Evolutionary conservation across 306 rosid genomes (phyloP), one percentile per base, ranked within the genome.

Genomic region (Abrus pulchellus): DNA sequence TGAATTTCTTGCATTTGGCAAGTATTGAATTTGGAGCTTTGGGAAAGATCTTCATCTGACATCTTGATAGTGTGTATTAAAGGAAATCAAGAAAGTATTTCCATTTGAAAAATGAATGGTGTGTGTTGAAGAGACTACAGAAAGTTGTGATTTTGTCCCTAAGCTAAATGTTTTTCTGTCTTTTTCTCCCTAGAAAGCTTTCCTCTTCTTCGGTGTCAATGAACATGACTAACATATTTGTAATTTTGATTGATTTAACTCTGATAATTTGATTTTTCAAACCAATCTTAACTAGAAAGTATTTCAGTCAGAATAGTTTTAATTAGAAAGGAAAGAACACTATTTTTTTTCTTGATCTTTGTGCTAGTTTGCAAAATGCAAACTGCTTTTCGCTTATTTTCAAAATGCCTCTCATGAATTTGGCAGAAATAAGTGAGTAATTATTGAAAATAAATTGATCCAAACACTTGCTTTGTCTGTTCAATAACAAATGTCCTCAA

Each of bases 21-120:
- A 61, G 13, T 57, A 33, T 32, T 61, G 44, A 61, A 33, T 61
- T 10, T 61, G 67, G 67, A 61, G 3, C 67, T 61, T 61, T 32
- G 43, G 33, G 20, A 32, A 61, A 32, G 7, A 61, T 61, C 43
- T 27, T 61, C 9, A 5, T 33, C 33, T 61, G 67, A 61, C 7
- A 32, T 9, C 14, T 30, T 60, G 43, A 60, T 6, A 32, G 66
- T 11, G 66, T 60, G 20, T 20, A 9, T 60, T 60, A 30, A 60
- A 32, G 66, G 41, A 30, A 60, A 60, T 5, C 49, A 44, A 11
- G 10, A 7, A 60, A 9, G 41, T 20, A 20, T 20, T 20, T 20
- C 20, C 20, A 20, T 20, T 20, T 20, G 20, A 20, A 20, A 20
- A 20, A 20, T 20, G 20, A 20, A 20, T 20, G 20, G 20, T 20